Evolutionary conservation across 805 yeast genomes (phyloP), one percentile per base, ranked within the genome.

Genomic region (Scheffersomyces coipomensis): DNA sequence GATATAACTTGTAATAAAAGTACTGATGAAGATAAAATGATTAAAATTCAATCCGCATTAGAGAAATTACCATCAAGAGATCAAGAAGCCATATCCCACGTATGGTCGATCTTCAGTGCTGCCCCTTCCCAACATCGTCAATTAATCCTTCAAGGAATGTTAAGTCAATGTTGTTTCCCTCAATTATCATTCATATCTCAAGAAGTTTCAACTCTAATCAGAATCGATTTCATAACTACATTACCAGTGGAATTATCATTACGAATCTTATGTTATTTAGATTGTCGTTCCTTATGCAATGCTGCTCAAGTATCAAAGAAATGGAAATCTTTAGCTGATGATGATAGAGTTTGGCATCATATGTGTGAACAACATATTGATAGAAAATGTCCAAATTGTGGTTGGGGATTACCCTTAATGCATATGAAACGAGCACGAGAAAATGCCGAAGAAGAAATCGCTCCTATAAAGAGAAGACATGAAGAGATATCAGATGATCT

Each of bases 321-420:
- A 37, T 93, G 99, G 99, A 82, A 87, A 57, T 68, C 69, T 40
- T 68, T 93, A 42, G 98, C 99, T 1, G 97, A 93, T 61, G 97
- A 91, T 58, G 98, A 93, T 56, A 68, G 95, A 35, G 97, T 93
- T 2, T 93, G 99, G 99, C 93, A 91, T 58, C 90, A 91, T 49
- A 84, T 93, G 89, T 93, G 99, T 58, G 96, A 89, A 58, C 99
- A 93, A 64, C 99, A 93, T 62, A 93, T 93, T 39, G 99, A 93
- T 64, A 76, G 95, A 44, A 93, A 93, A 62, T 93, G 99, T 66
- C 96, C 97, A 29, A 88, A 88, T 56, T 93, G 99, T 66, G 99
- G 99, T 12, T 93, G 99, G 99, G 99, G 99, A 4, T 72, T 93
- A 47, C 99, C 99, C 2, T 67, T 93, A 43, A 78, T 93, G 79